Percentiles rank a stretch among this genome's conserved stretches.
Conservation (phyloP, 352 stramenopile genomes). For the Phytophthora boehmeriae region DNA sequence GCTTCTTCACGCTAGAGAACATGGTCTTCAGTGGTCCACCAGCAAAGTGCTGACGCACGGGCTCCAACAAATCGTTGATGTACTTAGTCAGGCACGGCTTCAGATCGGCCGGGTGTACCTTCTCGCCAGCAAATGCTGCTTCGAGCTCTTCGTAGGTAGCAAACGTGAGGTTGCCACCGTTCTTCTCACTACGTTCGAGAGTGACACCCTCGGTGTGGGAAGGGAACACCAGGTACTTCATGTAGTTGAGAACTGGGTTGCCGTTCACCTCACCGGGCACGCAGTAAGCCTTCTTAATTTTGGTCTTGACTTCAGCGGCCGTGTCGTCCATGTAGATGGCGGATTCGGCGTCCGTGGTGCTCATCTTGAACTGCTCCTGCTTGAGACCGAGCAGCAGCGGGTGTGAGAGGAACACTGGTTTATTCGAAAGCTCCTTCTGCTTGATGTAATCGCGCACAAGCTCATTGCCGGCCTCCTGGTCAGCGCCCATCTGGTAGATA, state of each 20-base stretch:
- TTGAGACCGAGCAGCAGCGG: constrained; percentile 98
- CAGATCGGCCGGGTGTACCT: constrained; percentile 97
- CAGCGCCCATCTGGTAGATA: constrained; percentile 98
- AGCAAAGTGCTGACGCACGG: constrained; percentile 96
- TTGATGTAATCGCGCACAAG: constrained; percentile 97
- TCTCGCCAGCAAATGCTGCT: constrained; percentile 89
- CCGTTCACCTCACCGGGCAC: constrained; percentile 84
- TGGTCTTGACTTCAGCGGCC: constrained; percentile 93
- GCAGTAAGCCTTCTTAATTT: constrained; percentile 99
- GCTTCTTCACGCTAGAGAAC: constrained; percentile 93
- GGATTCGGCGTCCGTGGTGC: constrained; percentile 97
- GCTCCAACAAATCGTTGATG: constrained; percentile 95
- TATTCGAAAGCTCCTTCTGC: constrained; percentile 72
- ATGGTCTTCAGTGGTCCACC: constrained; percentile 95
- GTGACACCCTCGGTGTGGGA: constrained; percentile 70
- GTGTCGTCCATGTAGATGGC: constrained; percentile 99
- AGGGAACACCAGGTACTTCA: constrained; percentile 96
- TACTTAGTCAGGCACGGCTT: constrained; percentile 94
- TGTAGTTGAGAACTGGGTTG: constrained; percentile 97
- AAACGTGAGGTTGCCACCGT: constrained; percentile 89
- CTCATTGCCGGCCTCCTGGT: constrained; percentile 96
- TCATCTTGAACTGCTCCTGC: constrained; percentile 99
- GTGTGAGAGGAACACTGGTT: constrained; percentile 96
- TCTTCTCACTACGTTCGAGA: constrained; percentile 85
- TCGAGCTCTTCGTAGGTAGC: constrained; percentile 90